Conservation (phyloP, 139 green algal species). For the Coelastrella sp. region DNA sequence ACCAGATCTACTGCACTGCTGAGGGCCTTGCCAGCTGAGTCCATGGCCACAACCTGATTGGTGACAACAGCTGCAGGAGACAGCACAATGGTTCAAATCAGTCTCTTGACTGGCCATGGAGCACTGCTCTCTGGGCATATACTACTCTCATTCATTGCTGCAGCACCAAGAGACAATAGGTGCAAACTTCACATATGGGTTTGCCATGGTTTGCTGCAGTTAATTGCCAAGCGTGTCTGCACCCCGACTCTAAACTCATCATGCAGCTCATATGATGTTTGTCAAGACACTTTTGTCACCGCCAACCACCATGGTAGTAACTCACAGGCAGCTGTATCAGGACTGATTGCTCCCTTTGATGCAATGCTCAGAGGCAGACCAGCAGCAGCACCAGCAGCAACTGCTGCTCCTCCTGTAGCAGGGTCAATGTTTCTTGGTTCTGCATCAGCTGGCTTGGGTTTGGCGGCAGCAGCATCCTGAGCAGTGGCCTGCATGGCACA, state of each 20-base stretch:
- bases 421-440: neutral
- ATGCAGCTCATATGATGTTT: no score
- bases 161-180: no score
- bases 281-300: no score
- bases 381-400: constrained; percentile 10
- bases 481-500: neutral
- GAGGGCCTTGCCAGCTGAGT: constrained; percentile 26
- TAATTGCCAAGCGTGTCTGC: no score
- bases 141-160: neutral
- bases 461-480: neutral
- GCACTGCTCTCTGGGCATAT: neutral
- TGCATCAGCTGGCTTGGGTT: neutral
- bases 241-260: no score
- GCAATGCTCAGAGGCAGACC: neutral
- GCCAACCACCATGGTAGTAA: no score
- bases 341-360: neutral
- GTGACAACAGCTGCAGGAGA: neutral
- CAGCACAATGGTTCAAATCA: neutral
- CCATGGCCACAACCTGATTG: neutral
- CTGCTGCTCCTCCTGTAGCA: constrained; percentile 7
- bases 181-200: no score
- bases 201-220: no score
- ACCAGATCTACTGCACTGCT: constrained; percentile 7
- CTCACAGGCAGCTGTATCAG: neutral
- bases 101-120: neutral